These are phyloP conservation scores for Phyllosticta ampelicida DNA, from an alignment of 2,329 filamentous ascomycete genomes.

Conservation along the genomic window DNA sequence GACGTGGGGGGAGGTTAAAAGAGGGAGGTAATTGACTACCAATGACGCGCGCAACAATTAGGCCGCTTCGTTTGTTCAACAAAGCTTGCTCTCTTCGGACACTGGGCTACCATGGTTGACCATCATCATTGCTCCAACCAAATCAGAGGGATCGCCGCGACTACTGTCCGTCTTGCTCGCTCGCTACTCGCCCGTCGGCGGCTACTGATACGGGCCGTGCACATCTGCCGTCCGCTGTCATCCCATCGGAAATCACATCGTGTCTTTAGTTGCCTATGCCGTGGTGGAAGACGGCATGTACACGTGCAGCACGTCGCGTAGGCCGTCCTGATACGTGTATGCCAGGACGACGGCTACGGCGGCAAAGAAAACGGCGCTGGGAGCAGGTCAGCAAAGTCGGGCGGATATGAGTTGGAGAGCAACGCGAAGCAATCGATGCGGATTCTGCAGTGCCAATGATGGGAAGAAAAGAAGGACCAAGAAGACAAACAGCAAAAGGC, in stretches of 20 bases:
- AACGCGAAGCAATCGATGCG: too few species aligned
- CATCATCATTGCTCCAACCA: not conserved
- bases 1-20: too few species aligned
- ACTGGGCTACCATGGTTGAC: too few species aligned
- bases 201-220: not conserved
- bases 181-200: too few species aligned
- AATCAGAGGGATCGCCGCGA: not conserved
- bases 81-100: too few species aligned
- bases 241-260: too few species aligned
- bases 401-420: too few species aligned
- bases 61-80: too few species aligned
- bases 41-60: too few species aligned
- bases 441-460: not conserved
- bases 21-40: too few species aligned
- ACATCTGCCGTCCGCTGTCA: not conserved
- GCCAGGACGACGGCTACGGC: not conserved
- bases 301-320: not conserved
- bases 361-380: not conserved
- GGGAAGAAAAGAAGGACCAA: not conserved
- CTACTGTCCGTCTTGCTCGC: not conserved
- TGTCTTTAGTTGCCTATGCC: not conserved
- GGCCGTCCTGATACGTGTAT: not conserved
- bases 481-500: not conserved
- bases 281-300: not conserved
- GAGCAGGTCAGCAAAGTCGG: not conserved